phyloP scores from a whole-genome alignment of 2,329 filamentous ascomycete species.

The Chrysoporthe deuterocubensis region DNA sequence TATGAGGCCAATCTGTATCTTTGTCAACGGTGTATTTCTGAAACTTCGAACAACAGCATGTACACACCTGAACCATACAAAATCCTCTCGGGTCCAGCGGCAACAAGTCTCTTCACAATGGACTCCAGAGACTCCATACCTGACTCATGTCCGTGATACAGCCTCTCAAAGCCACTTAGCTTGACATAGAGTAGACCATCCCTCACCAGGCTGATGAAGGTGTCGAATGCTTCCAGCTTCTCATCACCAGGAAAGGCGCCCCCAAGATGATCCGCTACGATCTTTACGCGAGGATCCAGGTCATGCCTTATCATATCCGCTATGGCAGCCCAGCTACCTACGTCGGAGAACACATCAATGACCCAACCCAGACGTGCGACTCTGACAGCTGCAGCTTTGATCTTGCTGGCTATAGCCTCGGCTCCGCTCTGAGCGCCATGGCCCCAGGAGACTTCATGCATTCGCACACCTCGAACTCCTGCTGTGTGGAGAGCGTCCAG shows the following conservation, averaged over 20 bases:
- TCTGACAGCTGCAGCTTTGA: conserved; percentile 26
- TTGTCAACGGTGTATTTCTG: neutral
- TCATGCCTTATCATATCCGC: conserved; percentile 30
- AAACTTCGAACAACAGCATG: neutral
- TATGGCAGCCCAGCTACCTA: conserved; percentile 32
- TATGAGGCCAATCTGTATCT: conserved; percentile 32
- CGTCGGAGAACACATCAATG: conserved; percentile 32
- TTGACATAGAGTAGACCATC: conserved; percentile 34
- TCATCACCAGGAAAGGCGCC: conserved; percentile 33
- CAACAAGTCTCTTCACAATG: conserved; percentile 31
- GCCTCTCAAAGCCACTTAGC: conserved; percentile 34
- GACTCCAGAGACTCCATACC: conserved; percentile 30
- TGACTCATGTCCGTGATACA: conserved; percentile 30
- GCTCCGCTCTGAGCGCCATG: conserved; percentile 29
- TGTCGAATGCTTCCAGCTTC: conserved; percentile 30
- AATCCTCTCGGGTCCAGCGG: conserved; percentile 31
- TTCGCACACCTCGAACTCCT: conserved; percentile 32
- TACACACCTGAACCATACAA: conserved; percentile 30
- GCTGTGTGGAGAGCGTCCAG: conserved; percentile 32
- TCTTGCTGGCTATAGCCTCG: conserved; percentile 27
- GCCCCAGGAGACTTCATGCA: conserved; percentile 34
- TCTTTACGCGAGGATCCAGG: conserved; percentile 32
- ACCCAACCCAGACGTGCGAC: conserved; percentile 32
- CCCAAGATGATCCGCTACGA: conserved; percentile 34
- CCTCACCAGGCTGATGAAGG: conserved; percentile 30